Base-by-base conservation (phyloP, 352 stramenopile genomes). In the Phytophthora palmivora region DNA sequence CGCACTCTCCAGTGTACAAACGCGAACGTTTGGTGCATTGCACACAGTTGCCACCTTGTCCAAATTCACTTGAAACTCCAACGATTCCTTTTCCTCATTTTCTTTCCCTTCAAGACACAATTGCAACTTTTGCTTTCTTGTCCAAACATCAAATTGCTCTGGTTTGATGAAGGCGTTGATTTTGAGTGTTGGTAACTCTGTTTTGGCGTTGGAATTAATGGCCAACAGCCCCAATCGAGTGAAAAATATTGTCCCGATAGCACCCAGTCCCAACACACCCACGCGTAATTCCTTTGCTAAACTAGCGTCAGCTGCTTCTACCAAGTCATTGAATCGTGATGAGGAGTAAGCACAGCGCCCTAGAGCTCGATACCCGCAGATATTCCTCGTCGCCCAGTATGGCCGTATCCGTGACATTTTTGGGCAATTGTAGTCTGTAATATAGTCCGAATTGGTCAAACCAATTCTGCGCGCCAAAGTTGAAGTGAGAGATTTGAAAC, bases 181-280 rank as follows among this genome's bases (percentile, higher is more conserved):
- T 15, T 47, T 30, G 10, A 65, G 28, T 3, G 22, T 32, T 10
- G 62, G 58, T 1, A 47, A 30, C 19, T 44, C 9, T 15, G 33
- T 45, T 2, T 38, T 39, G 14, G 36, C 21, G 24, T 45, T 47
- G 9, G 14, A 39, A 46, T 36, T 22, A 7, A 41, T 39, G 4
- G 76, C 72, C 9, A 87, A 53, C 6, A 37, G 48, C 9, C 62
- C 72, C 45, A 91, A 42, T 50, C 74, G 73, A 39, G 74, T 74
- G 63, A 94, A 92, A 57, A 91, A 80, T 50, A 90, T 89, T 8
- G 82, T 87, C 15, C 84, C 84, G 39, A 94, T 87, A 5, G 82
- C 82, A 21, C 84, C 84, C 10, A 94, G 58, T 21, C 84, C 84
- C 6, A 94, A 60, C 39, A 94, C 69, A 12, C 80, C 84, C 34